These are phyloP conservation scores for Yamadazyma paraphyllophila DNA, from an alignment of 805 yeast genomes.

Conservation along the genomic window DNA sequence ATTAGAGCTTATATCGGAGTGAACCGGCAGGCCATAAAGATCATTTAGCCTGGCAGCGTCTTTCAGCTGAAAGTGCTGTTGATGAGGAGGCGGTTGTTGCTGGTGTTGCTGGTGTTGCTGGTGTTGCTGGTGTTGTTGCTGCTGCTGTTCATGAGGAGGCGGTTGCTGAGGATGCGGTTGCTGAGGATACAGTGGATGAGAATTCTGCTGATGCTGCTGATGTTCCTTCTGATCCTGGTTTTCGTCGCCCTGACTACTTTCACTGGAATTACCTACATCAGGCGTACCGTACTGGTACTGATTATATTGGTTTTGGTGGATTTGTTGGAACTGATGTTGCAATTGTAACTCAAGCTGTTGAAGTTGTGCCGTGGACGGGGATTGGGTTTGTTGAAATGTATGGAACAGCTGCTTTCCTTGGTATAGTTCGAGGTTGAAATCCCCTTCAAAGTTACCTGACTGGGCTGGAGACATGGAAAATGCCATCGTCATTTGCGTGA, in stretches of 20 bases:
- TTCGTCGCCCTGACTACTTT: background rate
- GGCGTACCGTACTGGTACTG: conserved; percentile 15
- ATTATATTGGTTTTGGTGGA: conserved; percentile 15
- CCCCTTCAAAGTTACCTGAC: conserved; percentile 1
- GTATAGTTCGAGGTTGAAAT: conserved; percentile 1
- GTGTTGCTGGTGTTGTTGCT: too few species aligned
- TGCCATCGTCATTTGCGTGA: conserved; percentile 20
- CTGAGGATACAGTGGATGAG: background rate
- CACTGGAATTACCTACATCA: background rate
- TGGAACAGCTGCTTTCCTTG: conserved; percentile 10
- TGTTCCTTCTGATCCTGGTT: background rate
- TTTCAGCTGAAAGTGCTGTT: background rate
- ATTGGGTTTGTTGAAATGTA: conserved; percentile 13
- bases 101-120: background rate
- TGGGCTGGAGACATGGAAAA: conserved; percentile 16
- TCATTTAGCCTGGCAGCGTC: background rate
- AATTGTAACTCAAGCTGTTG: conserved; percentile 17
- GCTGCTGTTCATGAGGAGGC: too few species aligned
- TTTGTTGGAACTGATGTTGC: conserved; percentile 16
- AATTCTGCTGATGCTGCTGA: too few species aligned
- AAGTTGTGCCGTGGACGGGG: conserved; percentile 16
- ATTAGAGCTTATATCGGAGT: background rate
- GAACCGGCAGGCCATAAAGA: background rate
- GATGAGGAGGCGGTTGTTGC: background rate
- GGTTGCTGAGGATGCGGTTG: too few species aligned